Percentiles rank a stretch among this genome's conserved stretches.
Conservation (phyloP, 306 rosid species). For the Parietaria judaica region DNA sequence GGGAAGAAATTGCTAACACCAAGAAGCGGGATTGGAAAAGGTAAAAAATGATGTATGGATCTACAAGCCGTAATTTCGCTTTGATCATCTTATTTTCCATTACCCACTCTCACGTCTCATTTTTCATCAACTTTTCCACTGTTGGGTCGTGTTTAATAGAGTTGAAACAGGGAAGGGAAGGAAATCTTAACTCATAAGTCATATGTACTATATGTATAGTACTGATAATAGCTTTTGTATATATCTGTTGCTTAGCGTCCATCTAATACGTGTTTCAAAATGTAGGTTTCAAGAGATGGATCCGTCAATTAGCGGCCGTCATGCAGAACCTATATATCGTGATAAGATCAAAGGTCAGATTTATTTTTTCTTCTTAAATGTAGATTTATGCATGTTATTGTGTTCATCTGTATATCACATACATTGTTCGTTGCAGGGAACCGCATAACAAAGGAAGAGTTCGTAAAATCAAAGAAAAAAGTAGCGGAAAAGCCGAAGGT, state of each 20-base stretch:
- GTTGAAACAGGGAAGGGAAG: not conserved
- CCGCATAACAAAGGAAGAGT: conserved; percentile 64
- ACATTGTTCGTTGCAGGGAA: conserved; percentile 35
- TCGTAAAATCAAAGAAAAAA: conserved; percentile 55
- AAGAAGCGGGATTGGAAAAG: conserved; percentile 56
- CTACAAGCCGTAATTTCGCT: not conserved
- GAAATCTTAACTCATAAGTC: not conserved
- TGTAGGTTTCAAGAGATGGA: conserved; percentile 76
- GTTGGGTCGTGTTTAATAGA: not conserved
- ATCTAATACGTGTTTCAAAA: not conserved
- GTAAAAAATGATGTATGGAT: conserved; percentile 21
- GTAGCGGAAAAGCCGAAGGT: conserved; percentile 86
- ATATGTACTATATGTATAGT: not conserved
- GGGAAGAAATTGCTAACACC: conserved; percentile 60
- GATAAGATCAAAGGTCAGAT: conserved; percentile 67
- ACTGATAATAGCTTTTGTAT: not conserved
- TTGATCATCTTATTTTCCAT: not conserved
- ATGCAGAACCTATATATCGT: conserved; percentile 70
- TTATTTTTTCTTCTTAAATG: conserved; percentile 6
- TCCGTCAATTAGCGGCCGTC: conserved; percentile 54
- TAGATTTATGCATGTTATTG: conserved; percentile 5
- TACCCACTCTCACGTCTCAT: too few relatives aligned
- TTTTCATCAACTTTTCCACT: not conserved
- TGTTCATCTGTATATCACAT: conserved; percentile 11
- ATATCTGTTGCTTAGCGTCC: not conserved